Conservation (phyloP, 192 early-diverging fungal species). For the Kappamyces sp. region DNA sequence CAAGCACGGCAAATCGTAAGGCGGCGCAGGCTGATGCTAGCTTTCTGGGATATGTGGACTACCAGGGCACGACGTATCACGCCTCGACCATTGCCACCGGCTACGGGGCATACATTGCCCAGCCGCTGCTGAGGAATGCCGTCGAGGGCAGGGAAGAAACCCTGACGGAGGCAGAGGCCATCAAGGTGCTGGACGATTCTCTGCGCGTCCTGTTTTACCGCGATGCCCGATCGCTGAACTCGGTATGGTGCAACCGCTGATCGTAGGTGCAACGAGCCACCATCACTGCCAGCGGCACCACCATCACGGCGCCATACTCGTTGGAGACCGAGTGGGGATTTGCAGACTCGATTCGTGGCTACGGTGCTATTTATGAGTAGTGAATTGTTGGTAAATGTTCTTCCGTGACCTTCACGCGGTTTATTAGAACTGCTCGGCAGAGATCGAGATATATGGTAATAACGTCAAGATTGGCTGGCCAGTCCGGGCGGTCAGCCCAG, state of each 20-base stretch:
- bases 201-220: conserved; percentile 93
- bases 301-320: conserved; percentile 80
- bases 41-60: conserved; percentile 88
- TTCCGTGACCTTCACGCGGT: no score
- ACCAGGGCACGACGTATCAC: conserved; percentile 91
- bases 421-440: no score
- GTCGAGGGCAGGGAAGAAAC: conserved; percentile 81
- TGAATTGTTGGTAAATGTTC: no score
- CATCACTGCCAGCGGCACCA: conserved; percentile 73
- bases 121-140: conserved; percentile 85
- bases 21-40: conserved; percentile 18
- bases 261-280: conserved; percentile 85
- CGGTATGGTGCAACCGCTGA: conserved; percentile 40
- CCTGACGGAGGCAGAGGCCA: conserved; percentile 85
- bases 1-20: conserved; percentile 64
- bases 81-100: conserved; percentile 89
- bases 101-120: conserved; percentile 83
- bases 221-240: conserved; percentile 88
- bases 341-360: conserved; percentile 60
- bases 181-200: conserved; percentile 74
- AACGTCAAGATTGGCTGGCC: no score
- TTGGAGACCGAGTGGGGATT: conserved; percentile 87
- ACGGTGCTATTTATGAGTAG: conserved; percentile 37
- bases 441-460: no score
- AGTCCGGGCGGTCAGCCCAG: no score